Evolutionary conservation across 768 basidiomycete species (phyloP), one percentile per base, ranked within the genome.

Genomic region (Piloderma croceum): DNA sequence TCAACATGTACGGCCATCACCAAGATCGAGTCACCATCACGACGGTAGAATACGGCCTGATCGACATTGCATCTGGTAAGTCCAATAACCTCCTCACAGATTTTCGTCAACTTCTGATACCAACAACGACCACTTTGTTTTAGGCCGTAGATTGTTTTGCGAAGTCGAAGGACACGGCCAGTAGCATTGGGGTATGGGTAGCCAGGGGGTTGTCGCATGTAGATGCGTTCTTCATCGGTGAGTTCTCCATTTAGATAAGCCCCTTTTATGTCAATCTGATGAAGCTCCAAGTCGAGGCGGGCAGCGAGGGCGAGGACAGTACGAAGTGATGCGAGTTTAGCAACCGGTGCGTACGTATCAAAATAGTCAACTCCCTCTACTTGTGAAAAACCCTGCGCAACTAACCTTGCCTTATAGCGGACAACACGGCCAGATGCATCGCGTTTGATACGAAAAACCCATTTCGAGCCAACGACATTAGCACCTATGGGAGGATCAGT

Each of bases 181-280:
- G 39, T 12, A 13, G 38, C 27, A 22, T 27, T 33, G 1, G 38
- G 46, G n/a, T 34, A 22, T 11, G 39, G 34, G 23, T 57, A 63
- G 0, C 65, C 62, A 0, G 57, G 59, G 1, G 69, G 67, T 35
- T 64, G 60, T 9, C 57, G 24, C 68, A 76, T 72, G 53, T 65
- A 75, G 29, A 76, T 68, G 1, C 45, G 22, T 27, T 64, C 57
- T 21, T 57, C 56, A 20, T 73, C 59, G 19, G 62, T 49, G 3
- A 2, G 59, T 70, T 1, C 53, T 53, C 60, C 54, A 38, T 62
- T 68, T 0, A 76, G 58, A 46, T 63, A 74, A 0, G 67, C 68
- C 0, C 54, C 53, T 23, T 65, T 67, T 13, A 76, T 60, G 46
- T 78, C 68, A 7, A 73, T 51, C 34, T 58, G 57, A 15, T 67